Base-by-base conservation (phyloP, 2,329 filamentous ascomycete genomes). In the Aspergillus sp. region DNA sequence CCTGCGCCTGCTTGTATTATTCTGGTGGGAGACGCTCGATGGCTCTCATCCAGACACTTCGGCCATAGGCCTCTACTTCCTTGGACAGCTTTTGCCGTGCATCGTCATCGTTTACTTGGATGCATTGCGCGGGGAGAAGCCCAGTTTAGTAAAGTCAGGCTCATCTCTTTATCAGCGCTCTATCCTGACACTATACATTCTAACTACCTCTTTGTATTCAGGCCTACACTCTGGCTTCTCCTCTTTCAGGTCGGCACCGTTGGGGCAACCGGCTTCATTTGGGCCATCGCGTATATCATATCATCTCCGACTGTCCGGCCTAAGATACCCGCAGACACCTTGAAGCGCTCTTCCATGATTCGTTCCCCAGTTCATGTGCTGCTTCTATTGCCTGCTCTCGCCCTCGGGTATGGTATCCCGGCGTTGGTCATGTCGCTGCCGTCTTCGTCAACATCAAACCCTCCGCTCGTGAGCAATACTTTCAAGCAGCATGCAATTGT, bases 1-100 rank as follows among this genome's bases (percentile, higher is more conserved):
- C 3, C 12, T 57, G 4, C 8, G 19, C 21, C 19, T 47, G 7
- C 21, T 52, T 3, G 15, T 57, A 2, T 15, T 45, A 11, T 52
- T 52, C 33, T 52, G 31, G 41, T 57, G n/a, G 8, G 48, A 57
- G 41, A 41, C 33, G 6, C 15, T 52, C 11, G 43, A 43, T n/a
- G 54, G 48, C 2, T 56, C 54, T 3, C 48, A 52, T n/a, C 54
- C 47, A 8, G 12, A 40, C 17, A 19, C 54, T 12, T 25, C 48
- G 0, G 41, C 54, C 7, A 45, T 52, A 6, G 17, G 17, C 17
- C 40, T 56, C 1, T 56, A 56, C 17, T 52, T 56, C 19, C 27
- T 56, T n/a, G 47, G 25, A 14, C 54, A 56, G 46, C 40, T 31
- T 14, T 27, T 51, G 2, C 54, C 46, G 9, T 51, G 46, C 19